Percentiles rank a stretch among this genome's conserved stretches.
Conservation (phyloP, 306 rosid species). For the Fragaria nilgerrensis region DNA sequence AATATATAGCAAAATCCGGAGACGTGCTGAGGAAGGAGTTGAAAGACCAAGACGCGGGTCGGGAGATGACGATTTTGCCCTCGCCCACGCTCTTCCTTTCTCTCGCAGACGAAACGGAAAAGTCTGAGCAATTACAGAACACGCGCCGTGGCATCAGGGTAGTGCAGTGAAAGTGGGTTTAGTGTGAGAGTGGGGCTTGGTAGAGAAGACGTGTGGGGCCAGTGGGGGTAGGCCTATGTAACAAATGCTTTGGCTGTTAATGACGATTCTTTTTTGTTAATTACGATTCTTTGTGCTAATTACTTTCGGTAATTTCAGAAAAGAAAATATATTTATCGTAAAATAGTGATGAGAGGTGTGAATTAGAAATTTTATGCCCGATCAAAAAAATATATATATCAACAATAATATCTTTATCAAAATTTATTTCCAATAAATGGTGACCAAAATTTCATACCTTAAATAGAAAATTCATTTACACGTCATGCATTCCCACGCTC, state of each 20-base stretch:
- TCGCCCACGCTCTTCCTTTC: background rate
- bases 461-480: too few species aligned
- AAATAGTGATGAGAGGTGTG: too few species aligned
- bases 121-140: background rate
- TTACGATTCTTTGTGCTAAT: too few species aligned
- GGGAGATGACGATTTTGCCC: background rate
- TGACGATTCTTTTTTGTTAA: too few species aligned
- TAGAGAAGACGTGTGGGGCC: background rate
- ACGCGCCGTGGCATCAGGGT: background rate
- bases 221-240: background rate
- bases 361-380: too few species aligned
- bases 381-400: too few species aligned
- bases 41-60: background rate
- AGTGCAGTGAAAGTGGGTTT: background rate
- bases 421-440: too few species aligned
- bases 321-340: background rate
- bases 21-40: background rate
- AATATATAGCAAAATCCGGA: background rate
- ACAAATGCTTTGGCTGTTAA: background rate
- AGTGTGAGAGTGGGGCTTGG: background rate
- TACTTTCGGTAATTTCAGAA: background rate
- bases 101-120: background rate
- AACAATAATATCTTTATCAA: too few species aligned
- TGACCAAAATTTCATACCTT: too few species aligned
- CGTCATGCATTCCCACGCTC: too few species aligned